These are phyloP conservation scores for Pelargonium cotyledonis DNA, from an alignment of 441 rosid species.

Conservation along the genomic window DNA sequence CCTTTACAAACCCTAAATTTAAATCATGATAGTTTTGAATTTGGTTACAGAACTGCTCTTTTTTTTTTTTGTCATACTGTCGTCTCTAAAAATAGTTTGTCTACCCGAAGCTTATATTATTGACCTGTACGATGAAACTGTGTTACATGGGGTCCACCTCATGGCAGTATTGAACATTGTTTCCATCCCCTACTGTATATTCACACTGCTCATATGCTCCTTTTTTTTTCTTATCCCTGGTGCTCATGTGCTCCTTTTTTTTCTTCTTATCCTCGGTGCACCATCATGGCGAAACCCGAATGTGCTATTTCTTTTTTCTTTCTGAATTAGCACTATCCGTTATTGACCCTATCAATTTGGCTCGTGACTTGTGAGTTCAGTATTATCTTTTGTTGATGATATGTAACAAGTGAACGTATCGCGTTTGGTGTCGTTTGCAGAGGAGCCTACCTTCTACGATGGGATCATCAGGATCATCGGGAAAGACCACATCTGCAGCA, in stretches of 20 bases:
- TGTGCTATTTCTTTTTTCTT: no score
- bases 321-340: no score
- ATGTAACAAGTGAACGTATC: not conserved
- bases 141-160: not conserved
- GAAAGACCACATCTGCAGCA: slow-evolving; percentile 52
- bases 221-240: not conserved
- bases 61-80: not conserved
- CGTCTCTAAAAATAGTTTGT: no score
- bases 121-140: not conserved
- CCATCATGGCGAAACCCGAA: no score
- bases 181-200: not conserved
- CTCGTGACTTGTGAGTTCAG: not conserved
- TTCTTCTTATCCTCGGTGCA: no score
- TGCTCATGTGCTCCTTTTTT: not conserved
- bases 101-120: not conserved
- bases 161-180: not conserved
- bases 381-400: no score
- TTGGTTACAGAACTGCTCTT: no score
- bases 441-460: slow-evolving; percentile 66
- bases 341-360: no score
- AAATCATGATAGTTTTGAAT: no score
- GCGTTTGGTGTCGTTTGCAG: slow-evolving; percentile 40
- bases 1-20: no score
- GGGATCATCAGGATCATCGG: slow-evolving; percentile 40
- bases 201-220: not conserved